Percentiles rank a stretch among this genome's conserved stretches.
Conservation (phyloP, 371 early-diverging fungal species). For the Rhizomucor pusillus region DNA sequence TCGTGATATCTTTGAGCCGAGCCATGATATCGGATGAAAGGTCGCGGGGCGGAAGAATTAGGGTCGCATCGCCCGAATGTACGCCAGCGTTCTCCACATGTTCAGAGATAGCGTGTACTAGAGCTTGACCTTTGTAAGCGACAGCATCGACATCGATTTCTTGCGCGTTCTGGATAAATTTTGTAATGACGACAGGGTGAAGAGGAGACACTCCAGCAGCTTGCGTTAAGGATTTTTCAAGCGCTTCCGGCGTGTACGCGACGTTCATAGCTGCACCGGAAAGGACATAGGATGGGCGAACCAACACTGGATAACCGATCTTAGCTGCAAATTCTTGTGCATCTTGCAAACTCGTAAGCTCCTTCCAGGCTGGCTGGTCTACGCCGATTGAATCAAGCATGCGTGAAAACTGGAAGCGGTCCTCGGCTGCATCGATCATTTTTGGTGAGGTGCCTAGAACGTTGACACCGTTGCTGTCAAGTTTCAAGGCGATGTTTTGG, state of each 20-base stretch:
- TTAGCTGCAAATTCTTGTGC: slow-evolving; percentile 76
- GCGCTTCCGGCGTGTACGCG: slow-evolving; percentile 69
- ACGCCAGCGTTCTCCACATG: slow-evolving; percentile 97
- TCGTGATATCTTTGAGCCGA: slow-evolving; percentile 81
- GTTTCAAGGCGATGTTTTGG: slow-evolving; percentile 90
- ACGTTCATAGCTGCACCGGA: slow-evolving; percentile 98
- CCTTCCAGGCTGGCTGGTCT: slow-evolving; percentile 95
- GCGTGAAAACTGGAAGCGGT: slow-evolving; percentile 90
- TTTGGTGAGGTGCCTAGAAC: slow-evolving; percentile 87
- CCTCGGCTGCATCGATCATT: slow-evolving; percentile 90
- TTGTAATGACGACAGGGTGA: slow-evolving; percentile 92
- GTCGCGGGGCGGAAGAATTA: slow-evolving; percentile 83
- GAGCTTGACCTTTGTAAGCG: slow-evolving; percentile 75
- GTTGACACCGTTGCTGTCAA: slow-evolving; percentile 67
- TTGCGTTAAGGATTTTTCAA: slow-evolving; percentile 69
- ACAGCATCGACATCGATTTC: slow-evolving; percentile 95
- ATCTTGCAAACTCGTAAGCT: slow-evolving; percentile 76
- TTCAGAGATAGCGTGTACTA: slow-evolving; percentile 88
- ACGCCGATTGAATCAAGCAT: slow-evolving; percentile 87
- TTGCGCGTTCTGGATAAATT: slow-evolving; percentile 88
- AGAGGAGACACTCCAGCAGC: slow-evolving; percentile 88
- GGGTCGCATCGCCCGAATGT: slow-evolving; percentile 95
- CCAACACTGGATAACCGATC: slow-evolving; percentile 90
- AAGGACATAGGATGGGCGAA: slow-evolving; percentile 95
- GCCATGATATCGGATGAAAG: slow-evolving; percentile 65